Evolutionary conservation across 805 yeast species (phyloP).

Genomic region (Scheffersomyces stipitis): DNA sequence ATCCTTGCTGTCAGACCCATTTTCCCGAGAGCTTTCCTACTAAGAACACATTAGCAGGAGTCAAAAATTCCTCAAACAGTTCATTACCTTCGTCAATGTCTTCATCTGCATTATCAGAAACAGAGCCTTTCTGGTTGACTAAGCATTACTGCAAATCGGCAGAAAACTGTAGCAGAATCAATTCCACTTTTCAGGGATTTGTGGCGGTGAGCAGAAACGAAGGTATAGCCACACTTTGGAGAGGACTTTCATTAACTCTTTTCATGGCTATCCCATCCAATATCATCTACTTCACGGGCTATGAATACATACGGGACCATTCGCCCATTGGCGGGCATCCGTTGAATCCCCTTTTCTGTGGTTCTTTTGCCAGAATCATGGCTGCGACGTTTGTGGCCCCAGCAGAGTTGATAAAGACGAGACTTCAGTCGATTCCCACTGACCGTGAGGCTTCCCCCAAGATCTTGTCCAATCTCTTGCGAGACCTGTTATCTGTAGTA

Average conservation of each 20-base stretch:
- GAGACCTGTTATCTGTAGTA: constrained; percentile 55
- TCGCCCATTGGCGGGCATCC: constrained; percentile 49
- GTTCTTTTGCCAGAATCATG: constrained; percentile 75
- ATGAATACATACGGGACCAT: constrained; percentile 79
- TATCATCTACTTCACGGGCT: constrained; percentile 91
- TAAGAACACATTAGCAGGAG: constrained; percentile 18
- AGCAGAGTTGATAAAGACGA: constrained; percentile 79
- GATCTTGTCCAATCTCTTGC: constrained; percentile 46
- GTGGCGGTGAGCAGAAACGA: constrained; percentile 64
- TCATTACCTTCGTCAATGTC: constrained; percentile 1
- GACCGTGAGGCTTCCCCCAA: constrained; percentile 23
- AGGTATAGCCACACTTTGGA: constrained; percentile 78
- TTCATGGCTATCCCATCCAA: constrained; percentile 92
- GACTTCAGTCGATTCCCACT: constrained; percentile 85
- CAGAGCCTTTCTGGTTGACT: constrained; percentile 35
- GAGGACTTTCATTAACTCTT: constrained; percentile 82
- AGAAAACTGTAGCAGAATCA: constrained; percentile 47
- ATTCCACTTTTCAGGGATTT: constrained; percentile 77
- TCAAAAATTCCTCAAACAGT: constrained; percentile 7
- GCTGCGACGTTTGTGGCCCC: constrained; percentile 90
- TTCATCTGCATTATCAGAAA: constrained; percentile 6
- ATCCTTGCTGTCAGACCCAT: constrained; percentile 26
- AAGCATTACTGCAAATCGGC: constrained; percentile 36
- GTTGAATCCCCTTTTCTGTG: constrained; percentile 80
- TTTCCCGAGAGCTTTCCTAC: constrained; percentile 17